Base-by-base conservation (phyloP, 495 filamentous ascomycete genomes). In the Talaromyces wortmannii region DNA sequence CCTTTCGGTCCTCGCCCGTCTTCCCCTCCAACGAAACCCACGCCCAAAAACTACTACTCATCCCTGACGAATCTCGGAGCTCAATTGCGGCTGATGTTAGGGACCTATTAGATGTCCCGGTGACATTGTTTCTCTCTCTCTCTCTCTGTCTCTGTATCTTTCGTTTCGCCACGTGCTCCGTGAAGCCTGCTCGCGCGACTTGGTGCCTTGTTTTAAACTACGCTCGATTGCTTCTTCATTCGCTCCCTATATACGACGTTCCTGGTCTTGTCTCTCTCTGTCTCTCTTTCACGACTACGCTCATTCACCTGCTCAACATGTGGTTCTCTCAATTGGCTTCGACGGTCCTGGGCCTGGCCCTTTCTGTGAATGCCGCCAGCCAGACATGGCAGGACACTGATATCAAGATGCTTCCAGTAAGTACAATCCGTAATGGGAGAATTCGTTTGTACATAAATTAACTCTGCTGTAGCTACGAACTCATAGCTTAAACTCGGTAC, bases 401-500 rank as follows among this genome's bases (percentile, higher is more conserved):
- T 63, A 70, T 82, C 54, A 81, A 81, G 66, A 78, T 74, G 63
- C 83, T 84, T 65, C 77, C 79, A 46, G 81, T 84, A 52, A 48
- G 66, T 62, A 44, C 10, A 29, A 43, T 17, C 43, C 15, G 45
- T 17, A 13, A 18, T 31, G 46, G 13, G 47, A 49, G 23, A 49
- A 8, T 23, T 12, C 36, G 16, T 17, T 17, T 17, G 15, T 42
- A 7, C 3, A 6, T 50, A 16, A 12, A 16, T 4, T 53, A 18
- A 15, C 23, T 31, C 1, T 17, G 32, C 46, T 65, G 23, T 70
- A 92, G 83, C 77, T 96, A 59, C 84, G 88, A 60, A 91, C 87
- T 63, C 85, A 91, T 69, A 87, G 84, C 67, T 82, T 91, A 43
- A 56, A 68, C 61, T 63, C 76, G 67, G 79, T 83, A 68, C 32